phyloP scores from a whole-genome alignment of 176 grass and related monocot species.

The Aegilops umbellulata region DNA sequence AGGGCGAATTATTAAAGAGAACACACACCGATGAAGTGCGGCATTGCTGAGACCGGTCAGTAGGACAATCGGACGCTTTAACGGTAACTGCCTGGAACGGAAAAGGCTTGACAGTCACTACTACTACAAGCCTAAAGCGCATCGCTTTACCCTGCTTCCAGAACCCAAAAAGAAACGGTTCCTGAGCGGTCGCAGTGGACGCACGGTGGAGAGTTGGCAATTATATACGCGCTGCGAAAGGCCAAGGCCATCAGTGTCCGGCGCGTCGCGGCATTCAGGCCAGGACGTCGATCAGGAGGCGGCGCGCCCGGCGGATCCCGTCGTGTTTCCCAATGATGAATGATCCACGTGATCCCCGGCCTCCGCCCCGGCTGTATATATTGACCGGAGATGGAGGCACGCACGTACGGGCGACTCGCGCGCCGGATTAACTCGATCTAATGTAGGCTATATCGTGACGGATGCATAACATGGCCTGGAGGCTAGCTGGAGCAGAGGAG shows the following conservation, averaged over 20 bases:
- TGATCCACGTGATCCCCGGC: no score
- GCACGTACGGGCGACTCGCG: no score
- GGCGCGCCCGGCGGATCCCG: background rate
- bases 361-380: no score
- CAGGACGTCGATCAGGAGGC: no score
- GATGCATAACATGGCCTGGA: no score
- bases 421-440: no score
- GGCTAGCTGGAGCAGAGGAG: background rate
- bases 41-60: background rate
- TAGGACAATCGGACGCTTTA: background rate
- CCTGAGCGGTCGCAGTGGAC: no score
- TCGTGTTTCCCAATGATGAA: no score
- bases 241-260: no score
- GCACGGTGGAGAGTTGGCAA: background rate
- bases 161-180: background rate
- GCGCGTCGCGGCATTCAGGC: no score
- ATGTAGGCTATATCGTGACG: no score
- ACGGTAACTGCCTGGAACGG: conserved; percentile 16
- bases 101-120: conserved; percentile 18
- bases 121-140: background rate
- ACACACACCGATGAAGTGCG: background rate
- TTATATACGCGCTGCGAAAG: background rate
- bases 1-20: conserved; percentile 17
- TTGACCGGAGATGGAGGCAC: no score
- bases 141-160: background rate